phyloP scores from a whole-genome alignment of 148 eudicot genomes.

The Talinum fruticosum region DNA sequence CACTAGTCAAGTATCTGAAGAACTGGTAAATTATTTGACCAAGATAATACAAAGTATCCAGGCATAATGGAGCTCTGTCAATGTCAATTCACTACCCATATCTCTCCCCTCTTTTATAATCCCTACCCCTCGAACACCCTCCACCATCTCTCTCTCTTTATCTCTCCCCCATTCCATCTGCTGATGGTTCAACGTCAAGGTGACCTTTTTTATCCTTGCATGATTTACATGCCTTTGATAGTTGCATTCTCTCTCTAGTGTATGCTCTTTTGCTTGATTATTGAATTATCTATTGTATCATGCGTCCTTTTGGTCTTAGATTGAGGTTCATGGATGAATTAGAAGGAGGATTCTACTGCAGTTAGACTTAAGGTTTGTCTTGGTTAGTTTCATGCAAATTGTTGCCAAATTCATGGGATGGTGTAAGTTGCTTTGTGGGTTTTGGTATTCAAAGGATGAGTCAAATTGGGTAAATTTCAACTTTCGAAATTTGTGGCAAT shows the following conservation, averaged over 20 bases:
- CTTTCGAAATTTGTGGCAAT: not conserved
- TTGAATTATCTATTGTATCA: not conserved
- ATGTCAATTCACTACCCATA: not conserved
- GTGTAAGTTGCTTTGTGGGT: conserved; percentile 10
- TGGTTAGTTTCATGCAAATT: not conserved
- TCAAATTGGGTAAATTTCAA: conserved; percentile 13
- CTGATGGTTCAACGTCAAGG: conserved; percentile 15
- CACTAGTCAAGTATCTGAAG: not conserved
- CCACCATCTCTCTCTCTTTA: not conserved
- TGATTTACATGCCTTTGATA: not conserved
- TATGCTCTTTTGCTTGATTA: not conserved
- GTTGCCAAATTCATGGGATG: not conserved
- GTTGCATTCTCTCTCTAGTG: not conserved
- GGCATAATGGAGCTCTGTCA: not conserved
- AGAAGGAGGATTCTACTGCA: not conserved
- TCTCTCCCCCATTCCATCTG: not conserved
- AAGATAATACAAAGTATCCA: not conserved
- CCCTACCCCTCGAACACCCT: not conserved
- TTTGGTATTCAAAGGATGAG: conserved; percentile 11
- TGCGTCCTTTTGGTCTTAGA: not conserved
- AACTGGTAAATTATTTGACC: not conserved
- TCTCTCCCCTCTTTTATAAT: not conserved
- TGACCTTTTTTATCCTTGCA: not conserved
- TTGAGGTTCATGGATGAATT: not conserved
- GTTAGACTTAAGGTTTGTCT: not conserved